Base-by-base conservation (phyloP, 108 stramenopile genomes). In the Skeletonema costatum region DNA sequence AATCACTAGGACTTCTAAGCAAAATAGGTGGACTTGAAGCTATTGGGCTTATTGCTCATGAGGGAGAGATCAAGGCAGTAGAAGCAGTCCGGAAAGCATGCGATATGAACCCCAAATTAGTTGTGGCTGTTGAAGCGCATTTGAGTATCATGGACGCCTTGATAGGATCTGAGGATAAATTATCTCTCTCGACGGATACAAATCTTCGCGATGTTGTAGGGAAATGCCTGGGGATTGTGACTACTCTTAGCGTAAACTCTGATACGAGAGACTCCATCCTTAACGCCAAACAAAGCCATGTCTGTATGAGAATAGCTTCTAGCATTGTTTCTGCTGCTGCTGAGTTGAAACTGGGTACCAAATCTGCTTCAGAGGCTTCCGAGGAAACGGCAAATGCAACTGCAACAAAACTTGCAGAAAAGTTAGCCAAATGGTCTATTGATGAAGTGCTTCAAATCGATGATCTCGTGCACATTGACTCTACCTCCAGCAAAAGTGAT, bases 11-110 rank as follows among this genome's bases (percentile, higher is more conserved):
- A 29, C 68, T 79, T n/a, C 74, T 95, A 17, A 77, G 85, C 63
- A 81, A 80, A 32, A 64, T 88, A 39, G 90, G 89, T 11, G 94
- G 94, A 13, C 74, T 93, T 16, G 86, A 92, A 70, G 94, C 94
- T 32, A 68, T 95, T 14, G 81, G 87, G 60, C 87, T 90, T 39
- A 74, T 95, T 60, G 94, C 94, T 11, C 88, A 85, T 25, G 94
- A 95, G 63, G 94, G 94, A 12, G 85, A 91, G 36, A 32, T 89
- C 2, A 31, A 75, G 0, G 92, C 92, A 9, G 73, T 95, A 56
- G 42, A 58, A 31, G 94, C 89, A 8, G 60, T 95, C n/a, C 68
- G 70, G 62, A 81, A 79, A 73, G 93, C 86, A 16, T 90, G 89
- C 62, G 72, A 85, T 38, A 75, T 81, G n/a, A 77, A 88, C 66